Evolutionary conservation across 345 rosid genomes (phyloP), one percentile per base, ranked within the genome.

Genomic region (Populus deltoides): DNA sequence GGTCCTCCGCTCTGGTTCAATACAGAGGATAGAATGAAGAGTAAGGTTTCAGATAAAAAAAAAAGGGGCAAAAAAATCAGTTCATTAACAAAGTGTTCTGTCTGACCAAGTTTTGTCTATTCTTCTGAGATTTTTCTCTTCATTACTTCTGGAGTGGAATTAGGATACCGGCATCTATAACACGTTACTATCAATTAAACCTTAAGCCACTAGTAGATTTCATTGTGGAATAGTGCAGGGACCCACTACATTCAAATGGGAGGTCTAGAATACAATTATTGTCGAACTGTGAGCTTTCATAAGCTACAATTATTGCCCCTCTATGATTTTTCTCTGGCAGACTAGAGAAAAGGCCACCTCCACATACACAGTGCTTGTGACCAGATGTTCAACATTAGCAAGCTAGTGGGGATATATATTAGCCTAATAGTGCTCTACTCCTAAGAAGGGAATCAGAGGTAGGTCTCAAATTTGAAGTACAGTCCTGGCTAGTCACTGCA

Each of bases 1-100:
- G 98, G 97, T 70, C 97, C 98, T 72, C 98, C 97, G 8, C 88
- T 93, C 98, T 93, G 83, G 24, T 66, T 16, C 68, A 66, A 16
- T 5, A 29, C 68, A 66, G 6, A 7, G 8, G 36, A 71, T 7
- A 4, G 5, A 25, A 65, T 7, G 29, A 39, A 43, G 2, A 47
- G 53, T 15, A 47, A 57, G 8, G 4, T 9, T 57, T n/a, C 15
- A 57, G 11, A 57, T 0, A n/a, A 57, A 41, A 57, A 24, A 70
- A 8, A 25, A 18, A n/a, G n/a, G 25, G 57, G 57, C n/a, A 5
- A 17, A 51, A 33, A 31, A 68, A 20, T 36, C 53, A 7, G 25
- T 1, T 55, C 25, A 2, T 12, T 7, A 7, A 6, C 22, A 70
- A 25, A 70, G 38, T 17, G 27, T 57, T 57, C 27, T 57, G 62